Percentiles rank a stretch among this genome's conserved stretches.
Conservation (phyloP, 257 asterid species). For the Mitragyna speciosa region DNA sequence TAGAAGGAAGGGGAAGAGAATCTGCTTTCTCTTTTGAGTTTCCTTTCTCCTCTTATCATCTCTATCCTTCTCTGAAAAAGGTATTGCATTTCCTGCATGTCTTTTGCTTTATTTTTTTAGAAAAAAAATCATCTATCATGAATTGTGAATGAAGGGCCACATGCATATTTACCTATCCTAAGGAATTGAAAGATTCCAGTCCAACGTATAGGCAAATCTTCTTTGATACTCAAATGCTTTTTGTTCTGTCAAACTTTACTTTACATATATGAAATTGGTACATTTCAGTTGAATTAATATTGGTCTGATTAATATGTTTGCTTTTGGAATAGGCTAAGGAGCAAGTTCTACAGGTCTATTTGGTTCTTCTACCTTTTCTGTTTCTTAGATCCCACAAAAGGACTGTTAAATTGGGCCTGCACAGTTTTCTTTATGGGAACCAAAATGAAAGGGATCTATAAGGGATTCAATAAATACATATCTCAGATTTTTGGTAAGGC, state of each 20-base stretch:
- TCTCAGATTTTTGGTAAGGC: conserved; percentile 44
- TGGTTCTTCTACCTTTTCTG: conserved; percentile 31
- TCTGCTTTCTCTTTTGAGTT: conserved; percentile 38
- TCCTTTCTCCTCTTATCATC: conserved; percentile 26
- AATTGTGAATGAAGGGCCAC: neutral
- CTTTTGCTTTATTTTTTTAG: neutral
- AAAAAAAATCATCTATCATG: neutral
- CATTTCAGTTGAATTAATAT: neutral
- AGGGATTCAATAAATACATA: conserved; percentile 69
- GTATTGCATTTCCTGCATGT: conserved; percentile 22
- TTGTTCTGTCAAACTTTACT: conserved; percentile 17
- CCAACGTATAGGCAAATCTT: conserved; percentile 12
- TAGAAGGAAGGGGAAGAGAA: conserved; percentile 42
- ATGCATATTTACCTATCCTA: neutral
- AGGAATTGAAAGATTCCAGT: conserved; percentile 18
- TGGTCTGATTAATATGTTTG: conserved; percentile 21
- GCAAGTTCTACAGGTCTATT: conserved; percentile 18
- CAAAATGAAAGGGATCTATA: conserved; percentile 73
- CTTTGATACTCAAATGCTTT: conserved; percentile 30
- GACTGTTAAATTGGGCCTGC: conserved; percentile 25
- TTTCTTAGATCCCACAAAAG: conserved; percentile 27
- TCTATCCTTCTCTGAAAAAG: conserved; percentile 37
- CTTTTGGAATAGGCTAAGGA: conserved; percentile 40
- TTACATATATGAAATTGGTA: neutral
- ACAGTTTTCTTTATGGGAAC: conserved; percentile 43